A percentile compares a stretch with the other conserved stretches of the same genome.
These are phyloP conservation scores for Pichia sp. DNA, from an alignment of 1,139 yeast genomes.

Conservation along the genomic window DNA sequence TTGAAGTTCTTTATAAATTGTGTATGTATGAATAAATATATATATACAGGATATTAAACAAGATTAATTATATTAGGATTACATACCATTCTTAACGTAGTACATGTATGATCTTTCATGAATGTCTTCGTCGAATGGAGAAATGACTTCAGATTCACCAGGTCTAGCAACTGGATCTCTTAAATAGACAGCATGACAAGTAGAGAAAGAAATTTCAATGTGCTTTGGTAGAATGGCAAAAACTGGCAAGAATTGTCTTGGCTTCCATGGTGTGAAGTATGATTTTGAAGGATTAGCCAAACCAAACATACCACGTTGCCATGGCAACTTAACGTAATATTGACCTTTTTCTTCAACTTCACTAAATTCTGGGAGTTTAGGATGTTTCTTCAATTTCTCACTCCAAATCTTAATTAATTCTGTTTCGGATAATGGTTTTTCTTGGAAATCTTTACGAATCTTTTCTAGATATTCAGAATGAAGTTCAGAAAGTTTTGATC, in stretches of 20 bases:
- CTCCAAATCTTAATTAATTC: slow-evolving; percentile 38
- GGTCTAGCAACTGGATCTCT: slow-evolving; percentile 98
- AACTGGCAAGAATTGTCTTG: slow-evolving; percentile 88
- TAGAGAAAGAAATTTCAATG: slow-evolving; percentile 78
- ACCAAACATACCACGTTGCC: slow-evolving; percentile 75
- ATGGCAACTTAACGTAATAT: slow-evolving; percentile 48
- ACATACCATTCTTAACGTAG: slow-evolving; percentile 75
- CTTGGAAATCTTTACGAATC: slow-evolving; percentile 32
- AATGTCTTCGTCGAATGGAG: slow-evolving; percentile 76
- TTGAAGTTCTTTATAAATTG: neutral
- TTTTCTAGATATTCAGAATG: slow-evolving; percentile 42
- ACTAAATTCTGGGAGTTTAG: slow-evolving; percentile 30
- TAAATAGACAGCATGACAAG: slow-evolving; percentile 91
- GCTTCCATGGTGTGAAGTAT: slow-evolving; percentile 94
- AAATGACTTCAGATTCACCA: slow-evolving; percentile 90
- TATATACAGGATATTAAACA: neutral
- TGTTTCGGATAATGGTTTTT: slow-evolving; percentile 19
- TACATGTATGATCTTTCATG: slow-evolving; percentile 96
- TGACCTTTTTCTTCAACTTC: slow-evolving; percentile 58
- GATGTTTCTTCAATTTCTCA: slow-evolving; percentile 40
- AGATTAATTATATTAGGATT: neutral
- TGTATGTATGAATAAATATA: too few species aligned
- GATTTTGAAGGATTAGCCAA: slow-evolving; percentile 68
- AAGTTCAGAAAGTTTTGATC: slow-evolving; percentile 48
- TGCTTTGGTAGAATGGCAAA: slow-evolving; percentile 90